phyloP scores from a whole-genome alignment of 768 basidiomycete genomes.

The Collybia nuda region DNA sequence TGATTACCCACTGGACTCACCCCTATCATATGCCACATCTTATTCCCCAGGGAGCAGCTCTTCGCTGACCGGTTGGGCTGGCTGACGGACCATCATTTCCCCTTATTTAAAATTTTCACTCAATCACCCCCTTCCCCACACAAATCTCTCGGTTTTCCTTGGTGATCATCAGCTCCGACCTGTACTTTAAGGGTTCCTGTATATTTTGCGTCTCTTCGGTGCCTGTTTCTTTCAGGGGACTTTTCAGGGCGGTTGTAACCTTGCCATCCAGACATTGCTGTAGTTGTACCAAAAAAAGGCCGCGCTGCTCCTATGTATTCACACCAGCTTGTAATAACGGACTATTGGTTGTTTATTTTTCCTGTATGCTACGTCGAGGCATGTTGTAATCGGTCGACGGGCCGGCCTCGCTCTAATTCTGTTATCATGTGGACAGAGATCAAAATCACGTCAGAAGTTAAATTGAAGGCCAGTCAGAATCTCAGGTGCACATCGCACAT shows the following conservation, averaged over 20 bases:
- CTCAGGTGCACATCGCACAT: neutral
- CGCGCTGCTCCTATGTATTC: neutral
- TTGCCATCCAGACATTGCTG: neutral
- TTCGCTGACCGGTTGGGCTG: slow-evolving; percentile 51
- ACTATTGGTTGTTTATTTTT: too few species aligned
- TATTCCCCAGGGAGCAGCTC: slow-evolving; percentile 30
- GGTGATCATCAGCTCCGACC: neutral
- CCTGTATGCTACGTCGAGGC: too few species aligned
- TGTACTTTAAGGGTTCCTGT: slow-evolving; percentile 7
- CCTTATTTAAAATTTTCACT: neutral
- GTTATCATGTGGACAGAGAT: too few species aligned
- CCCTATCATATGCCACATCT: slow-evolving; percentile 17
- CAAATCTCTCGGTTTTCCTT: neutral
- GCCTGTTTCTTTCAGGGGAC: neutral
- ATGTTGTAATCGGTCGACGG: too few species aligned
- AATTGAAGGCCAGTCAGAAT: neutral
- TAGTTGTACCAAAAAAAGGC: slow-evolving; percentile 4
- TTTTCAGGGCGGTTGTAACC: neutral
- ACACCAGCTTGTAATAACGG: too few species aligned
- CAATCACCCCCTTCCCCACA: neutral
- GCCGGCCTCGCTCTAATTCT: too few species aligned
- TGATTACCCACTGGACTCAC: slow-evolving; percentile 9
- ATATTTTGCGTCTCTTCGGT: neutral
- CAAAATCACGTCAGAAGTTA: neutral
- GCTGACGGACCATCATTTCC: slow-evolving; percentile 20